A percentile compares a stretch with the other conserved stretches of the same genome.
Evolutionary conservation across 78 protist genomes (phyloP).

Genomic region (Chrysochromulina parva): DNA sequence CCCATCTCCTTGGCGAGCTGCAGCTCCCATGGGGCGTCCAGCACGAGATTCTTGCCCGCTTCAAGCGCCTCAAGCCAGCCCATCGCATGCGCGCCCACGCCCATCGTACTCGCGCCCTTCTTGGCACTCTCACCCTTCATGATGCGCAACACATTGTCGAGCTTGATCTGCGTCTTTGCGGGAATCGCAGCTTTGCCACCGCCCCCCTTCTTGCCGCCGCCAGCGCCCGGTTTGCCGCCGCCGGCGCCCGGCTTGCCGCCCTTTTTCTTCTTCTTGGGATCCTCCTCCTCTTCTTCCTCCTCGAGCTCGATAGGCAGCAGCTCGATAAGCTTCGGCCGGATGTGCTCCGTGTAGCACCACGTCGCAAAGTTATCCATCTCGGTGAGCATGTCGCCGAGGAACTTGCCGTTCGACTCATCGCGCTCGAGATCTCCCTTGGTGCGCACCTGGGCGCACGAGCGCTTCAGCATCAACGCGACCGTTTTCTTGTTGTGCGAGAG

Average conservation of each 20-base stretch:
- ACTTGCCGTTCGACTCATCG: background rate
- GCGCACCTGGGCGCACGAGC: background rate
- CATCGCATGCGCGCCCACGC: background rate
- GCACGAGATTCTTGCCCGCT: background rate
- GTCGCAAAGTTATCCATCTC: background rate
- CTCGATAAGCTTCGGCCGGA: constrained; percentile 16
- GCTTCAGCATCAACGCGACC: constrained; percentile 8
- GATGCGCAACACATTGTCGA: constrained; percentile 27
- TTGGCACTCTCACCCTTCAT: constrained; percentile 6
- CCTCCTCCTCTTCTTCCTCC: background rate
- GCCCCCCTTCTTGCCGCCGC: too few species aligned
- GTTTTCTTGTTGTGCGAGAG: background rate
- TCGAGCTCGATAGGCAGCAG: background rate
- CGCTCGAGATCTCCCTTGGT: background rate
- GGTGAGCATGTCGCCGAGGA: constrained; percentile 21
- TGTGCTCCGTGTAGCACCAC: constrained; percentile 2
- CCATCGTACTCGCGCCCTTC: too few species aligned
- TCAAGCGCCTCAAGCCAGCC: constrained; percentile 35
- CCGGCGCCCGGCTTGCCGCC: background rate
- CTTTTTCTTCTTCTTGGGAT: background rate
- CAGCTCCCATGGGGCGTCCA: constrained; percentile 27
- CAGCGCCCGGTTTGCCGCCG: background rate
- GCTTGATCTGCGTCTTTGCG: constrained; percentile 22
- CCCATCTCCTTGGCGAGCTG: constrained; percentile 21
- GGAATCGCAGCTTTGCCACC: background rate